Conservation (phyloP, 1,284 basidiomycete genomes). For the Thelephora terrestris region DNA sequence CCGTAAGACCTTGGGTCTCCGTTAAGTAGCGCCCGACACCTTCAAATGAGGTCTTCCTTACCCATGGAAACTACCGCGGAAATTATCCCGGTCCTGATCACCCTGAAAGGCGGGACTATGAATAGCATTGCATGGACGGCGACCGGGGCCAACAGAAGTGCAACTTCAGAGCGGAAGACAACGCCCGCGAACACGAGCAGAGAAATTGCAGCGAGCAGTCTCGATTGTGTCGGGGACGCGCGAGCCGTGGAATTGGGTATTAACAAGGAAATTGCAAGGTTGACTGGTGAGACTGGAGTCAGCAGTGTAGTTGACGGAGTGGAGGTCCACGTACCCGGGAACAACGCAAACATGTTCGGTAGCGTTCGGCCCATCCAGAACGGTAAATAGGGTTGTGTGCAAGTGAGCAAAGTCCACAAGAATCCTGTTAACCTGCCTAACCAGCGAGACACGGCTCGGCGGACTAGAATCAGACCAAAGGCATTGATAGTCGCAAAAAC, state of each 20-base stretch:
- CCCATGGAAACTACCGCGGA: conserved; percentile 48
- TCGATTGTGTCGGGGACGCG: conserved; percentile 25
- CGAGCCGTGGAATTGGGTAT: conserved; percentile 37
- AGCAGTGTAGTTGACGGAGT: background rate
- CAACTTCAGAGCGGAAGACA: conserved; percentile 77
- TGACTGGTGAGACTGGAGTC: conserved; percentile 34
- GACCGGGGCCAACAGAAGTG: conserved; percentile 55
- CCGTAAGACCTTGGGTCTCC: conserved; percentile 41
- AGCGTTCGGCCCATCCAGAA: conserved; percentile 92
- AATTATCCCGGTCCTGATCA: conserved; percentile 41
- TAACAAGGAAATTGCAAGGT: conserved; percentile 50
- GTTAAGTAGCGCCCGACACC: background rate
- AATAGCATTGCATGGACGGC: conserved; percentile 43
- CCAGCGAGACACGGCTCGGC: conserved; percentile 48
- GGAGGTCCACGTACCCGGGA: conserved; percentile 47
- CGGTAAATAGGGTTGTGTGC: conserved; percentile 82
- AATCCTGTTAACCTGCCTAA: conserved; percentile 51
- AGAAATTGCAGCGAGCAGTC: conserved; percentile 30
- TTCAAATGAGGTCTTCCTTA: conserved; percentile 23
- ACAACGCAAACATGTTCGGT: conserved; percentile 89
- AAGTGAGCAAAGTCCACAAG: conserved; percentile 60
- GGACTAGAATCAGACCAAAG: conserved; percentile 52
- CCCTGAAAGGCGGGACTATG: conserved; percentile 32
- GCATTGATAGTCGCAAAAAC: conserved; percentile 63
- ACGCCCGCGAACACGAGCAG: conserved; percentile 60